Evolutionary conservation across 2,329 filamentous ascomycete species (phyloP).

Genomic region (Xylaria sp.): DNA sequence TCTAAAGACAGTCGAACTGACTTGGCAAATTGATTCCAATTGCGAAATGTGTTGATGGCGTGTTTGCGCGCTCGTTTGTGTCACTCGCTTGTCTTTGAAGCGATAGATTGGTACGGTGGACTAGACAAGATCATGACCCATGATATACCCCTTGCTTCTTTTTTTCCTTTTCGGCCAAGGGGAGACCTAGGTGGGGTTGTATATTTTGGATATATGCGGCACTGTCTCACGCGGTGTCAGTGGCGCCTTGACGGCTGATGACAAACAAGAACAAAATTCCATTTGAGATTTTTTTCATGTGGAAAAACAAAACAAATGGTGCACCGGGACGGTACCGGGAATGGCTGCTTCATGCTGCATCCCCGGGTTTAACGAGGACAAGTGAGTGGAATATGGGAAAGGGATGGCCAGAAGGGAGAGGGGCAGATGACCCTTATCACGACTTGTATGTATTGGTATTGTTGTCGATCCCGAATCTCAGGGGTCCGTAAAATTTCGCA

Average conservation of each 20-base stretch:
- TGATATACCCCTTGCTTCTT: conserved; percentile 37
- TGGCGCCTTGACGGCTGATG: conserved; percentile 23
- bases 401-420: neutral
- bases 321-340: neutral
- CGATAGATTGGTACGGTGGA: conserved; percentile 29
- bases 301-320: conserved; percentile 5
- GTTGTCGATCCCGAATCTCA: conserved; percentile 2
- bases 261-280: conserved; percentile 7
- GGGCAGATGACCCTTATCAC: conserved; percentile 7
- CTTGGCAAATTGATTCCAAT: conserved; percentile 17
- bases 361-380: neutral
- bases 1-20: neutral
- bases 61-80: conserved; percentile 10
- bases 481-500: conserved; percentile 13
- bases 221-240: conserved; percentile 15
- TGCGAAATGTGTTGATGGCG: conserved; percentile 10
- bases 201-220: conserved; percentile 24
- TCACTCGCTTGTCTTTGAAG: conserved; percentile 21
- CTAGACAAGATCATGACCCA: conserved; percentile 30
- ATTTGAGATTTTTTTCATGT: neutral
- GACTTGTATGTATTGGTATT: conserved; percentile 14
- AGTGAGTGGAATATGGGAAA: neutral
- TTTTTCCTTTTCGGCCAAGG: conserved; percentile 6
- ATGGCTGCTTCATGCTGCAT: conserved; percentile 10
- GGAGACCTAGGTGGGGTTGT: conserved; percentile 10